These are phyloP conservation scores for Botrytis hyacinthi DNA, from an alignment of 2,329 filamentous ascomycete genomes.

Conservation along the genomic window DNA sequence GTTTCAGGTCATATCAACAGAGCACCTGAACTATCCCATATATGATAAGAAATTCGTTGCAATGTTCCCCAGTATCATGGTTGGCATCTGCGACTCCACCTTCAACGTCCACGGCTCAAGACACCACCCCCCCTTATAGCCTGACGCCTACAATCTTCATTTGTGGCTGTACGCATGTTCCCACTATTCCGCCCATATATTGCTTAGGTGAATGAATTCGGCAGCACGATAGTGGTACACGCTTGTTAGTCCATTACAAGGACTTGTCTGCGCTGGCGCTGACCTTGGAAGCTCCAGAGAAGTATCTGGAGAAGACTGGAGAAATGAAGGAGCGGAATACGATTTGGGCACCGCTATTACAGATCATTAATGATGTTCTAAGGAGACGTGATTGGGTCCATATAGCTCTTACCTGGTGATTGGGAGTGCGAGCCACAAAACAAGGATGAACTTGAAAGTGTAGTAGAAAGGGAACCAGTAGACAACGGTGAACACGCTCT, in stretches of 20 bases:
- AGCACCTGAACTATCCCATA: constrained; percentile 2
- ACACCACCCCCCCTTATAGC: neutral
- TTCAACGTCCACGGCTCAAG: constrained; percentile 16
- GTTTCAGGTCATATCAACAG: constrained; percentile 9
- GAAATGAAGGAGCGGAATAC: constrained; percentile 95
- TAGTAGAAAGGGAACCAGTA: constrained; percentile 99
- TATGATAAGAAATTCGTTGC: constrained; percentile 14
- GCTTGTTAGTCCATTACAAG: constrained; percentile 49
- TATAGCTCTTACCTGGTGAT: constrained; percentile 74
- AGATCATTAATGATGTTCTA: constrained; percentile 25
- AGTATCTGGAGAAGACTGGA: constrained; percentile 91
- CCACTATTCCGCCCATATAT: constrained; percentile 19
- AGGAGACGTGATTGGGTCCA: neutral
- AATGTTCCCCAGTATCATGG: neutral
- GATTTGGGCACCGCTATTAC: constrained; percentile 80
- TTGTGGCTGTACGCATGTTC: neutral
- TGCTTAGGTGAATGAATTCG: constrained; percentile 12
- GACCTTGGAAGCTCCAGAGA: constrained; percentile 70
- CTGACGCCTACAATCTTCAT: constrained; percentile 4
- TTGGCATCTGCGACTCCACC: neutral
- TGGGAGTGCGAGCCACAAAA: constrained; percentile 97
- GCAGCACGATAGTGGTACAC: constrained; percentile 21
- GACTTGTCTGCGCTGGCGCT: constrained; percentile 65
- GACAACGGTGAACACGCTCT: constrained; percentile 79
- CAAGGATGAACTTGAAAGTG: constrained; percentile 97